phyloP scores from a whole-genome alignment of 208 protist species.

The Leishmania martiniquensis region DNA sequence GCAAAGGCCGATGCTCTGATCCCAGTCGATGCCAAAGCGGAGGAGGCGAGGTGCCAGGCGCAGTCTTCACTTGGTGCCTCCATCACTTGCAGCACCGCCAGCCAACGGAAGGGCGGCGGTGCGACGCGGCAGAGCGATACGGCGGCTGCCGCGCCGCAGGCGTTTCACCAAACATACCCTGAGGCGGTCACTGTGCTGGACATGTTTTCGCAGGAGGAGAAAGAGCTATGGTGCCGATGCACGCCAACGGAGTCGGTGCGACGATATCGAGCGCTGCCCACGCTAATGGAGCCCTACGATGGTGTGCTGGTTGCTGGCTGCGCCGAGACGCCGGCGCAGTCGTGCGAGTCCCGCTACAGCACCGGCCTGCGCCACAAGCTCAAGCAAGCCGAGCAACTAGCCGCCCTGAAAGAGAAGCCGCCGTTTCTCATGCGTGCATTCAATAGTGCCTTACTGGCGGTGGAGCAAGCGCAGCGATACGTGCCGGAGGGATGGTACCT shows the following conservation, averaged over 20 bases:
- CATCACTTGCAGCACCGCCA: not conserved
- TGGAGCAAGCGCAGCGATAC: slow-evolving; percentile 63
- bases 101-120: slow-evolving; percentile 4
- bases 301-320: slow-evolving; percentile 57
- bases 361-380: slow-evolving; percentile 80
- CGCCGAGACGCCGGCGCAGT: slow-evolving; percentile 69
- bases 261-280: slow-evolving; percentile 65
- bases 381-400: slow-evolving; percentile 65
- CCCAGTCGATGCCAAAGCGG: slow-evolving; percentile 42
- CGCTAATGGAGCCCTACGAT: slow-evolving; percentile 84
- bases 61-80: slow-evolving; percentile 2
- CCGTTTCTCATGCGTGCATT: slow-evolving; percentile 92
- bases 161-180: slow-evolving; percentile 68
- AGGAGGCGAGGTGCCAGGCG: slow-evolving; percentile 33
- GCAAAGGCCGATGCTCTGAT: slow-evolving; percentile 31
- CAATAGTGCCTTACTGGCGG: slow-evolving; percentile 77
- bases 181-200: slow-evolving; percentile 75
- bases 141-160: slow-evolving; percentile 22
- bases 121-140: slow-evolving; percentile 7
- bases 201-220: slow-evolving; percentile 49
- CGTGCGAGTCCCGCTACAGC: slow-evolving; percentile 79
- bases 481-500: slow-evolving; percentile 69
- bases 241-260: slow-evolving; percentile 36
- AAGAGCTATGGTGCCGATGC: slow-evolving; percentile 39
- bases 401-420: slow-evolving; percentile 58